Conservation (phyloP, 2,329 filamentous ascomycete species). For the Bisporella sp. region DNA sequence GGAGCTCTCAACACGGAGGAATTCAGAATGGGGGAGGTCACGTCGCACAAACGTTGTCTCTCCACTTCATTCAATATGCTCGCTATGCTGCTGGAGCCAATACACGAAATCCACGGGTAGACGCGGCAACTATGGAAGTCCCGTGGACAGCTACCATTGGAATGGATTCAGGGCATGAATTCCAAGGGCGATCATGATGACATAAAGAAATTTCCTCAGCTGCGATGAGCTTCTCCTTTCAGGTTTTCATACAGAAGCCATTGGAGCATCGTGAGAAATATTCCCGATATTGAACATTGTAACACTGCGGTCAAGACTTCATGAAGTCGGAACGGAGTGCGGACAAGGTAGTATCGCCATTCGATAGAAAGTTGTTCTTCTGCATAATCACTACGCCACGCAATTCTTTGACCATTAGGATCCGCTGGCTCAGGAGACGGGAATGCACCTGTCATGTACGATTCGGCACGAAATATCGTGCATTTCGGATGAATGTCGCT, state of each 20-base stretch:
- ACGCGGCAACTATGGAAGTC: conserved; percentile 10
- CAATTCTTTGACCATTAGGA: conserved; percentile 10
- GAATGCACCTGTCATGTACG: conserved; percentile 7
- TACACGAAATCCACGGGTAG: conserved; percentile 14
- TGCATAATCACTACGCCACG: conserved; percentile 6
- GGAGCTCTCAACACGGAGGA: conserved; percentile 1
- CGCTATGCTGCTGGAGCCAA: conserved; percentile 13
- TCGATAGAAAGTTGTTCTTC: not conserved
- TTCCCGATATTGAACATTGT: too few relatives aligned
- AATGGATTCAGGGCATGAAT: too few relatives aligned
- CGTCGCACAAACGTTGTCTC: not conserved
- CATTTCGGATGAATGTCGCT: conserved; percentile 11
- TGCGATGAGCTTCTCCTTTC: too few relatives aligned
- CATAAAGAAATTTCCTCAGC: too few relatives aligned
- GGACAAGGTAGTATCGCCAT: not conserved
- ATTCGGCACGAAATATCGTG: conserved; percentile 9
- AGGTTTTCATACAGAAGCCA: too few relatives aligned
- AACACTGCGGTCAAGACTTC: too few relatives aligned
- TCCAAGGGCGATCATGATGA: too few relatives aligned
- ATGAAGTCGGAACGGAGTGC: not conserved
- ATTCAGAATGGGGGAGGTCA: conserved; percentile 1
- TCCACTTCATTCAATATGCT: conserved; percentile 1
- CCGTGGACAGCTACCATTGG: conserved; percentile 2
- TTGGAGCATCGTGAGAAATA: too few relatives aligned
- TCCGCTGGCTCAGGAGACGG: conserved; percentile 4